Base-by-base conservation (phyloP, 352 stramenopile genomes). In the Phytopythium kandeliae region DNA sequence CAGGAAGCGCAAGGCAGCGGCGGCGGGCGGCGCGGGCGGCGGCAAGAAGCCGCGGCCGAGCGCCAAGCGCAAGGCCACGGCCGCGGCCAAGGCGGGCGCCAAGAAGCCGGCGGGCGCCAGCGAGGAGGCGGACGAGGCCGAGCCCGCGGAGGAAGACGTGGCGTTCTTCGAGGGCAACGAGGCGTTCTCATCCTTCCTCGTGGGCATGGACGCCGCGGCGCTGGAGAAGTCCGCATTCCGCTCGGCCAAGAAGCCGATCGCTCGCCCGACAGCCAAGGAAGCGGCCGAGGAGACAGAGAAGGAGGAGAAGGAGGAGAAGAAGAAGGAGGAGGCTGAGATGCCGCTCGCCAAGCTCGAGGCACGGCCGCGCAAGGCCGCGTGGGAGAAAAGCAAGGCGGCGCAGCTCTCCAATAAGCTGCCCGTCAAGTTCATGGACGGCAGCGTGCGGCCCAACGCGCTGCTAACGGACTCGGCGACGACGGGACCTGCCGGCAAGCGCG, bases 391-490 rank as follows among this genome's bases (percentile, higher is more conserved):
- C 38, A 76, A 78, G 51, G 72, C 85, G 48, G 66, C 78, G 34
- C 65, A 86, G 48, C 45, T 87, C 13, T 74, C 72, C 11, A 76
- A 78, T 37, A 93, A 93, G 55, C 57, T 93, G 57, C 79, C 82
- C 4, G 80, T 93, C 48, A 93, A 93, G 61, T 89, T 88, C 42
- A 90, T 93, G 78, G 82, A 93, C 51, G 82, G 82, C 37, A 90
- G 72, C 21, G 74, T 93, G 64, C 81, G 79, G 31, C 49, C 63
- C 50, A 91, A 93, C 63, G 82, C 89, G 47, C 53, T 88, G 36
- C 56, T 93, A 48, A 47, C 63, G 1, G 82, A 87, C 60, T 62
- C 69, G 24, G 59, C n/a, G n/a, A n/a, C n/a, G n/a, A n/a, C n/a
- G n/a, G n/a, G n/a, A n/a, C n/a, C n/a, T 31, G 28, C 28, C 9